Base-by-base conservation (phyloP, 1,139 yeast genomes). In the Debaryomyces robertsiae region DNA sequence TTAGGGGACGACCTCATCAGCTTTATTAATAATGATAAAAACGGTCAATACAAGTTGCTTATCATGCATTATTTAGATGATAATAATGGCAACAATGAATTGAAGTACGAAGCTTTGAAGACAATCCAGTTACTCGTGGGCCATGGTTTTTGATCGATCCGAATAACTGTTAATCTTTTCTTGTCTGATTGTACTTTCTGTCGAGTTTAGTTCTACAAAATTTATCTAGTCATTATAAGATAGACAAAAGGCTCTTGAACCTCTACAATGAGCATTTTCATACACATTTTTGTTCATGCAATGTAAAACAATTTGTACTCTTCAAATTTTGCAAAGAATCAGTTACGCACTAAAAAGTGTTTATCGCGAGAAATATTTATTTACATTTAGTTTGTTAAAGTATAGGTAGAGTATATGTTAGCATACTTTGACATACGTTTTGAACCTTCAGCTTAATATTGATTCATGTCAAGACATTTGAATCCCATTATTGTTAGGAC, bases 61-160 rank as follows among this genome's bases (percentile, higher is more conserved):
- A 78, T 94, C 46, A 91, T 94, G 98, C 78, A 79, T 46, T 74
- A 90, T 50, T 83, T 93, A 79, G 88, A 83, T 53, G 83, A 65
- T 45, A 66, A 59, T 43, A 58, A 83, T 43, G 79, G 84, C 31
- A 94, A 90, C 61, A 77, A 91, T 30, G 95, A 89, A 56, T 91
- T 93, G 53, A 88, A 93, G 61, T 93, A 85, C 61, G 96, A 93
- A 69, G 98, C 98, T 1, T 78, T 93, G 58, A 88, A 87, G 62
- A 90, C 98, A 1, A 88, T 96, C 16, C 98, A 94, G 69, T 79
- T 84, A 45, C 79, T 93, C 57, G 95, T 93, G 44, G 89, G 96
- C 6, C 91, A 88, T 43, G 58, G 50, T 39, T 65, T 56, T 46
- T 67, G 54, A 43, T 17, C 19, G 10, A 19, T 19, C 22, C 7